phyloP scores from a whole-genome alignment of 305 asterid species.

The Fraxinus velutina region DNA sequence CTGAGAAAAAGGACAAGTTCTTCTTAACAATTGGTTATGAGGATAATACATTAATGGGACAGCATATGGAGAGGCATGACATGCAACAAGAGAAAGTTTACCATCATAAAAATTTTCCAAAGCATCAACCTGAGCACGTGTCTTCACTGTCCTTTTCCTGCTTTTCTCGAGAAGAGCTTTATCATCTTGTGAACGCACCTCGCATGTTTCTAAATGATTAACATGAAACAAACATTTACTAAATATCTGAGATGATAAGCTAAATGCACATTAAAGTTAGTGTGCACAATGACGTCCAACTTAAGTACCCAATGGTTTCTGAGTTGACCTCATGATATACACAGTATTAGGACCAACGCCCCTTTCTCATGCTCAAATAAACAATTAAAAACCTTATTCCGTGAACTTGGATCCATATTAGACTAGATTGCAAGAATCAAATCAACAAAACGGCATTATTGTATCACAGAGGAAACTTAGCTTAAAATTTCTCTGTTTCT shows the following conservation, averaged over 20 bases:
- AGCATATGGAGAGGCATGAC: not conserved
- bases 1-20: slow-evolving; percentile 33
- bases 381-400: not conserved
- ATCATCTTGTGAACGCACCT: slow-evolving; percentile 60
- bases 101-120: slow-evolving; percentile 57
- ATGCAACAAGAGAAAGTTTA: slow-evolving; percentile 21
- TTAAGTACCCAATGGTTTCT: not conserved
- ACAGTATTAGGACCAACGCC: not conserved
- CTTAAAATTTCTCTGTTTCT: not conserved
- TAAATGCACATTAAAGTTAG: slow-evolving; percentile 13
- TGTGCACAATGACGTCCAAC: not conserved
- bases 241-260: slow-evolving; percentile 7
- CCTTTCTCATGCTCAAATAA: not conserved
- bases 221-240: slow-evolving; percentile 15
- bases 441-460: not conserved
- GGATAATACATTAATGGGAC: not conserved
- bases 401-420: not conserved
- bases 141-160: slow-evolving; percentile 68
- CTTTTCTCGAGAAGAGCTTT: slow-evolving; percentile 55
- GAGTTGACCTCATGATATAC: not conserved
- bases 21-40: not conserved
- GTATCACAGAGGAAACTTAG: not conserved
- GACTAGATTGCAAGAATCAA: not conserved
- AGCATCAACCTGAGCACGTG: slow-evolving; percentile 68
- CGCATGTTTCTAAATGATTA: slow-evolving; percentile 34